Conservation (phyloP, 805 yeast genomes). For the Naumovozyma castellii region DNA sequence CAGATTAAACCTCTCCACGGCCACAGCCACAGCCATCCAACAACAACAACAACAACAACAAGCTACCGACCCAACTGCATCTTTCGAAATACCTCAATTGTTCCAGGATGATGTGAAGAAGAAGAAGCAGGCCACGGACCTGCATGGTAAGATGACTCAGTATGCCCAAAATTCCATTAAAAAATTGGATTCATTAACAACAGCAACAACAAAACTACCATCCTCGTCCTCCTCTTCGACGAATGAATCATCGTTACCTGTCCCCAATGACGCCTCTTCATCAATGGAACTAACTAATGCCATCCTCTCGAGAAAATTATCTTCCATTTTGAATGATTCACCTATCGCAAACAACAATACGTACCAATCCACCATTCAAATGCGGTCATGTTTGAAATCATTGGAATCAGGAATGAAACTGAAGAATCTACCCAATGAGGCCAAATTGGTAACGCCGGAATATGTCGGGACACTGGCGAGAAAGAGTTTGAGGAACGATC, state of each 20-base stretch:
- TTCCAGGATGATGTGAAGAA: too few relatives aligned
- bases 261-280: neutral
- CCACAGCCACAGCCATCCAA: neutral
- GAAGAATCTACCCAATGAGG: constrained; percentile 11
- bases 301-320: constrained; percentile 28
- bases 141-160: constrained; percentile 16
- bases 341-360: constrained; percentile 14
- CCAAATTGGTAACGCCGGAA: constrained; percentile 36
- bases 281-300: constrained; percentile 15
- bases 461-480: constrained; percentile 52
- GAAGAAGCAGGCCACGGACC: constrained; percentile 1
- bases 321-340: constrained; percentile 29
- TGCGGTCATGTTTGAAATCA: constrained; percentile 29
- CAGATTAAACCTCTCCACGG: constrained; percentile 17
- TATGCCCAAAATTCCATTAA: constrained; percentile 14
- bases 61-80: neutral
- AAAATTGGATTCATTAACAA: constrained; percentile 1
- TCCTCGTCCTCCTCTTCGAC: neutral
- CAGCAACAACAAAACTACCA: neutral
- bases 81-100: too few relatives aligned
- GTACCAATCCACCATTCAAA: constrained; percentile 24
- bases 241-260: neutral
- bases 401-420: constrained; percentile 16
- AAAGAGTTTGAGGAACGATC: constrained; percentile 46
- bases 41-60: neutral